Base-by-base conservation (phyloP, 225 moss, liverwort and hornwort genomes). In the Sphagnum tenellum region DNA sequence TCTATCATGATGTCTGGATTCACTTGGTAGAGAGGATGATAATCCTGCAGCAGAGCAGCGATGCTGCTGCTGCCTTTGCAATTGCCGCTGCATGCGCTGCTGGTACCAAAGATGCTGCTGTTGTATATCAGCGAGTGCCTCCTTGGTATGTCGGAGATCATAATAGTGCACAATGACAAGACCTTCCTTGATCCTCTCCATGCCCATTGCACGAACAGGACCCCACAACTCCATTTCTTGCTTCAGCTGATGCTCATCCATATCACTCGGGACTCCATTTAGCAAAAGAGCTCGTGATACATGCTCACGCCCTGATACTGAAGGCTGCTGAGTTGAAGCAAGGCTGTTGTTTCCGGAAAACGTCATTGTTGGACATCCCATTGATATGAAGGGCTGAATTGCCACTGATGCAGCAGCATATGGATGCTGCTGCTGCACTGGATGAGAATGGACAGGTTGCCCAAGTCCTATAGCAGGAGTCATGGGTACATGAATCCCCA, bases 91-190 rank as follows among this genome's bases (percentile, higher is more conserved):
- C 89, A 96, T 87, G 14, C 90, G 80, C 77, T 90, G 96, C 81
- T 92, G 96, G 11, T 92, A 89, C 9, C 81, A 76, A 46, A 96
- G 75, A 71, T 96, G 96, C 68, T 96, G 96, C 14, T 89, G 89
- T 63, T 89, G 89, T 11, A 96, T 82, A 29, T 96, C 96, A 47
- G 87, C 78, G 47, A 96, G 56, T 0, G 92, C 92, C 56, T 96
- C 96, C 66, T 92, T 96, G 2, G 96, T 84, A 62, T 90, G 82
- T 46, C 96, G 83, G 45, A 96, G 78, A 48, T 96, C 96, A 60
- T 67, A 96, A n/a, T 88, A 96, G 45, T 96, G 88, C 0, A 88
- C 82, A 10, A 88, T 90, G 46, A 90, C 92, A 8, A 90, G 66
- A 44, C 96, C 96, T 70, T 87, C 85, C 1, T 77, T 74, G 47